phyloP scores from a whole-genome alignment of 2,329 filamentous ascomycete species.

The Leptoxyphium fumago region DNA sequence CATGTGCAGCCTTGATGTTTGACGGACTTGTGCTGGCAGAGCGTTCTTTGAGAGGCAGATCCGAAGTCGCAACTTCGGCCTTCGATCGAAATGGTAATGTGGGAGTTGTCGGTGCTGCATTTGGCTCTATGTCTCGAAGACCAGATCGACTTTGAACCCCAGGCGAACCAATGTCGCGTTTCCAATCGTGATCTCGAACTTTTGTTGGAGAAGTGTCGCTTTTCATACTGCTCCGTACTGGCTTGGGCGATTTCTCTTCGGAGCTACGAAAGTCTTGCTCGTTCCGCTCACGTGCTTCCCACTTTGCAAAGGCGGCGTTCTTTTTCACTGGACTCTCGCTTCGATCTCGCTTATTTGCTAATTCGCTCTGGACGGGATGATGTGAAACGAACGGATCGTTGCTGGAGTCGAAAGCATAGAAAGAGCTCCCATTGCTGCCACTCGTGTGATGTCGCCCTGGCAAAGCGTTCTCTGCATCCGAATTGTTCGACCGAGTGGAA shows the following conservation, averaged over 20 bases:
- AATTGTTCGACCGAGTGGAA: conserved; percentile 19
- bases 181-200: conserved; percentile 19
- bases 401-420: conserved; percentile 13
- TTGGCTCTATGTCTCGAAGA: conserved; percentile 16
- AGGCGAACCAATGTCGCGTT: conserved; percentile 10
- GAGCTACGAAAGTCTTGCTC: conserved; percentile 5
- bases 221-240: conserved; percentile 2
- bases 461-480: conserved; percentile 16
- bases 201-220: conserved; percentile 19
- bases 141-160: conserved; percentile 16
- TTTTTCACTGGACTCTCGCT: conserved; percentile 23
- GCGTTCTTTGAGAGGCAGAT: not conserved
- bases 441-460: conserved; percentile 15
- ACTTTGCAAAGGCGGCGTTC: conserved; percentile 16
- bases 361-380: conserved; percentile 16
- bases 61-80: not conserved
- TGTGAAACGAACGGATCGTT: conserved; percentile 17
- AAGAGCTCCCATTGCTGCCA: conserved; percentile 17
- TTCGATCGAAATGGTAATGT: not conserved
- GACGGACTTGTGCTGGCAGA: not conserved
- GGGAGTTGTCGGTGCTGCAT: conserved; percentile 9
- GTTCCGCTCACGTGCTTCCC: conserved; percentile 14
- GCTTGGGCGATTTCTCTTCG: not conserved
- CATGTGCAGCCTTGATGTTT: not conserved
- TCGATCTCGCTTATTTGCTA: conserved; percentile 17